Evolutionary conservation across 2,329 filamentous ascomycete genomes (phyloP), one percentile per base, ranked within the genome.

Genomic region (Geoglossum cookeanum): DNA sequence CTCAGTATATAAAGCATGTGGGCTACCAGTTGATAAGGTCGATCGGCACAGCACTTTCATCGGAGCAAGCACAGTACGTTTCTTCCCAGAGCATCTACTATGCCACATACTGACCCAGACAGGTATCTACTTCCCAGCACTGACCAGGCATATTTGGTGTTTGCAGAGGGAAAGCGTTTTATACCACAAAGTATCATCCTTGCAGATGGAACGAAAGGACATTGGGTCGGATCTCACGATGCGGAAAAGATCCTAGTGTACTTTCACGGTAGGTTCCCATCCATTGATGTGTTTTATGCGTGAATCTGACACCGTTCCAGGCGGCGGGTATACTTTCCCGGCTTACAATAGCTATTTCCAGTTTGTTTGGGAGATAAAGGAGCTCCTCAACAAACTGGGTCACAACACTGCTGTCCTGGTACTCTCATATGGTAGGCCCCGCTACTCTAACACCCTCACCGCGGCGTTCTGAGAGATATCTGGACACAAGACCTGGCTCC

Each of bases 151-250:
- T 56, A 56, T n/a, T n/a, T 11, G n/a, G 3, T 11, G 3, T 32
- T 56, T 39, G 54, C 37, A 8, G 30, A 45, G 35, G 30, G 29
- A 8, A 56, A 45, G 11, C 22, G 11, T 7, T 42, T 56, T 9
- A 44, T 22, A 4, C 35, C 54, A n/a, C 29, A 48, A 17, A 33
- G 29, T 27, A 29, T 44, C 27, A 9, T 56, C 32, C 54, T 56
- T 32, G 29, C 54, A 17, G 54, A 56, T 35, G 35, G 54, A 15
- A 56, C 54, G n/a, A 56, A 45, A 42, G 54, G 27, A n/a, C 54
- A 56, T 56, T 56, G 54, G 54, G 15, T 56, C n/a, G 54, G 54
- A n/a, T 32, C 39, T n/a, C 13, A 44, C 22, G 29, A 37, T 27
- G 54, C 54, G 1, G 37, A 45, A 39, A 44, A 29, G 27, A 22